Evolutionary conservation across 768 basidiomycete species (phyloP), one percentile per base, ranked within the genome.

Genomic region (Mycena haematopus): DNA sequence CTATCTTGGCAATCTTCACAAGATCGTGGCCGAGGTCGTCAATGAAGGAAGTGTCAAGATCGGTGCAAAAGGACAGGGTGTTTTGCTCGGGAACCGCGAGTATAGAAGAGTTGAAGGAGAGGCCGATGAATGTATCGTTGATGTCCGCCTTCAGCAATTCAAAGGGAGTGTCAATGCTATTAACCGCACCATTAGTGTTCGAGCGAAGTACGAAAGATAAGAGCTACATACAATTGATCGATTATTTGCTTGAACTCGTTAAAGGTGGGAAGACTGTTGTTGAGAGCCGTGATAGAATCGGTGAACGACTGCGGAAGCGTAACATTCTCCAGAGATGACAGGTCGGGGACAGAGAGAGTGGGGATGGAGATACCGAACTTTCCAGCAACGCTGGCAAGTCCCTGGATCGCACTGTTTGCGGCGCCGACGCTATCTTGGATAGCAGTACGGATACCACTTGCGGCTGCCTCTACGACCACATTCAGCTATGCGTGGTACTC

Each of bases 111-210:
- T 92, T 82, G 75, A 95, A 91, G 36, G 80, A 78, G 42, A 96
- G 80, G n/a, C 83, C 83, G 31, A 82, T 70, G 65, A 97, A 91
- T 0, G 94, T 95, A 60, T 88, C 82, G 71, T 96, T 96, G 74
- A 99, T 95, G 52, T 96, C 92, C 63, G 86, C 79, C 75, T 95
- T 97, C 55, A 98, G 74, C 3, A 86, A 79, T 70, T 97, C 92
- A 71, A 99, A 97, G 0, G 96, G 96, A 0, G 84, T 89, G 71
- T 91, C 86, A 66, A 97, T 84, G 58, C 90, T 94, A 62, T 10
- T 24, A 52, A 31, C 6, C 49, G 58, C 55, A 31, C 29, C 24
- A 60, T 53, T 44, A 52, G 25, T 15, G 56, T 44, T n/a, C n/a
- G 60, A 52, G 27, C 17, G 56, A 22, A 36, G 22, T 24, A 13